These are phyloP conservation scores for bread wheat (Triticum aestivum) DNA, from an alignment of 176 grass and related monocot genomes.

Conservation along the genomic window DNA sequence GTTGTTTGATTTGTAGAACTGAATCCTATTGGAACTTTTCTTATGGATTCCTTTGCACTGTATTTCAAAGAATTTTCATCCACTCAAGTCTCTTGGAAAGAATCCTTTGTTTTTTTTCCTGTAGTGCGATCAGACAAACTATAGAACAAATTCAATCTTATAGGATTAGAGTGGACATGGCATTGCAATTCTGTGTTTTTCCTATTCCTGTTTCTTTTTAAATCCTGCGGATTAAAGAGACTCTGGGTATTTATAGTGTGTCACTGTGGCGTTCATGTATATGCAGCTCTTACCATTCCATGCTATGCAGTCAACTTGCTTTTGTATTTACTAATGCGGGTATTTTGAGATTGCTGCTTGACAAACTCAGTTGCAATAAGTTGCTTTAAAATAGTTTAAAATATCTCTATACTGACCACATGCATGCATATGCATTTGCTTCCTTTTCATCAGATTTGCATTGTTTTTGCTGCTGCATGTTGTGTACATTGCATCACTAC, in stretches of 20 bases:
- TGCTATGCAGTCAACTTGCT: not conserved
- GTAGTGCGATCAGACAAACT: not conserved
- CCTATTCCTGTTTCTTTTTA: not conserved
- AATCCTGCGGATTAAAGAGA: not conserved
- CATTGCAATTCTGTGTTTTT: not conserved
- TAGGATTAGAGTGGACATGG: not conserved
- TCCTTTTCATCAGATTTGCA: not conserved
- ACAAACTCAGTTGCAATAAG: constrained; percentile 56
- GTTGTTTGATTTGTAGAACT: not conserved
- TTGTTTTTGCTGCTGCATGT: not conserved
- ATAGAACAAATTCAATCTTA: not conserved
- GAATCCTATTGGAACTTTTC: not conserved
- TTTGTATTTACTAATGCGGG: constrained; percentile 73
- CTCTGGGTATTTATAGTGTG: not conserved
- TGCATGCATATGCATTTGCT: not conserved
- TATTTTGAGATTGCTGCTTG: constrained; percentile 79
- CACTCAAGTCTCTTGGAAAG: not conserved
- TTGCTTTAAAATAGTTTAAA: constrained; percentile 4
- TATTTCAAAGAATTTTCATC: not conserved
- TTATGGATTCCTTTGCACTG: not conserved
- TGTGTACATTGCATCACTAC: not conserved
- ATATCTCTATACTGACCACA: not conserved
- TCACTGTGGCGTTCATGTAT: not conserved
- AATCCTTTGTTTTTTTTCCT: not conserved
- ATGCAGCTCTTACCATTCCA: not conserved